Conservation (phyloP, 2,329 filamentous ascomycete genomes). For the Dothideomycetidae sp. region DNA sequence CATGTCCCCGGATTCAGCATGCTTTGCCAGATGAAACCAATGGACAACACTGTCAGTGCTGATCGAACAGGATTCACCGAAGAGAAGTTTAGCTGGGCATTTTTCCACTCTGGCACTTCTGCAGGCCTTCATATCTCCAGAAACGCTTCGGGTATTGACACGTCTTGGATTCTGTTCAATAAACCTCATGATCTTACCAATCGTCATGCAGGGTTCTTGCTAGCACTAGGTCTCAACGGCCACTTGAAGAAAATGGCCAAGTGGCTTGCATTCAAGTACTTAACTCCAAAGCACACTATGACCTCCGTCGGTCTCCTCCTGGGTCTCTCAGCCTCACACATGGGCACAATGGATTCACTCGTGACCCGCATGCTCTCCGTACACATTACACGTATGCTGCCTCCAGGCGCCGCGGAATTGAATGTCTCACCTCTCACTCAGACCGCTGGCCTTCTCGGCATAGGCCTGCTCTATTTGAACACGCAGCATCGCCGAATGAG, state of each 20-base stretch:
- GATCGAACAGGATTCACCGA: constrained; percentile 80
- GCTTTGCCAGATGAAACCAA: constrained; percentile 80
- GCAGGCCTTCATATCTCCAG: constrained; percentile 82
- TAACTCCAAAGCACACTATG: constrained; percentile 99
- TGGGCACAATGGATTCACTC: constrained; percentile 93
- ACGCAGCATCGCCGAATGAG: constrained; percentile 97
- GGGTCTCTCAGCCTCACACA: constrained; percentile 80
- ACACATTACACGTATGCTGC: constrained; percentile 88
- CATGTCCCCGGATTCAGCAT: constrained; percentile 82
- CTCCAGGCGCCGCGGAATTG: constrained; percentile 79
- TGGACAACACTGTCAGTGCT: constrained; percentile 83
- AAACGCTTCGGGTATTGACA: constrained; percentile 84
- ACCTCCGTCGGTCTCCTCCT: constrained; percentile 91
- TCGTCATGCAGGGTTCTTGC: constrained; percentile 84
- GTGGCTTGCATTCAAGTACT: constrained; percentile 97
- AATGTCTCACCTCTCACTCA: constrained; percentile 89
- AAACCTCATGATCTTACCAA: constrained; percentile 88
- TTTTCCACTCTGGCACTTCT: constrained; percentile 94
- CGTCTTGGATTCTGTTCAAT: constrained; percentile 97
- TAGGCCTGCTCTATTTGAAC: constrained; percentile 83
- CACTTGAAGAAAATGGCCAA: constrained; percentile 90
- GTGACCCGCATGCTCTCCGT: constrained; percentile 89
- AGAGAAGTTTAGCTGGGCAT: constrained; percentile 96
- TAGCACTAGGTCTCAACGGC: constrained; percentile 83
- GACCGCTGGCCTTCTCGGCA: constrained; percentile 93